Evolutionary conservation across 208 protist species (phyloP).

Genomic region (Leishmania mexicana): DNA sequence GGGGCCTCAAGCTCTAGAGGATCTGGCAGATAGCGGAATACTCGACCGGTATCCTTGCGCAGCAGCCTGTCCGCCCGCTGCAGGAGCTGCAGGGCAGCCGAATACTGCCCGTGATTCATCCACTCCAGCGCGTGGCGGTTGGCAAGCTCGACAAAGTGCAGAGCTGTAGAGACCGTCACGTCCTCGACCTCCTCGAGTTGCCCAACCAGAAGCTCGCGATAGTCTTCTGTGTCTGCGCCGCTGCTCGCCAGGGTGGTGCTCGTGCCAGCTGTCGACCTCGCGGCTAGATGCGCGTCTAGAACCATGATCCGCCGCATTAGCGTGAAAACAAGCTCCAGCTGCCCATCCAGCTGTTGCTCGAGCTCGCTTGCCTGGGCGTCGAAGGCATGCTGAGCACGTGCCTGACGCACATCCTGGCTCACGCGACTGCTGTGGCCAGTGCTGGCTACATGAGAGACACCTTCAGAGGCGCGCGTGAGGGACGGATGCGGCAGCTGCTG

Average conservation of each 20-base stretch:
- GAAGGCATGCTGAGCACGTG: constrained; percentile 27
- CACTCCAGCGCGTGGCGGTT: constrained; percentile 52
- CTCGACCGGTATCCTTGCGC: constrained; percentile 41
- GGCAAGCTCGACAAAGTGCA: constrained; percentile 26
- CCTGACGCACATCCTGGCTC: constrained; percentile 23
- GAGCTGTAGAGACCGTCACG: constrained; percentile 11
- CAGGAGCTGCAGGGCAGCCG: constrained; percentile 58
- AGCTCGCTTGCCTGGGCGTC: constrained; percentile 14
- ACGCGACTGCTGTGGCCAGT: constrained; percentile 12
- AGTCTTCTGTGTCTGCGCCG: background rate
- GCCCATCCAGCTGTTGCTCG: constrained; percentile 20
- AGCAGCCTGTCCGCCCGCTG: constrained; percentile 40
- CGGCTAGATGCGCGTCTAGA: constrained; percentile 17
- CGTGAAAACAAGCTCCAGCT: constrained; percentile 24
- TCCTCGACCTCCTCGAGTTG: constrained; percentile 28
- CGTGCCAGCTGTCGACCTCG: background rate
- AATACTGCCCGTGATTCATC: constrained; percentile 65
- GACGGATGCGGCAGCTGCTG: constrained; percentile 1
- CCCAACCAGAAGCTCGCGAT: constrained; percentile 19
- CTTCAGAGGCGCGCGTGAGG: background rate
- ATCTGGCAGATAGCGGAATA: constrained; percentile 45
- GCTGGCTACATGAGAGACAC: background rate
- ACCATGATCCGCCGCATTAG: constrained; percentile 34
- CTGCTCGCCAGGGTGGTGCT: background rate
- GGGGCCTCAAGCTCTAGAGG: constrained; percentile 26